A percentile compares a stretch with the other conserved stretches of the same genome.
These are phyloP conservation scores for Lachancea fermentati DNA, from an alignment of 805 yeast genomes.

Conservation along the genomic window DNA sequence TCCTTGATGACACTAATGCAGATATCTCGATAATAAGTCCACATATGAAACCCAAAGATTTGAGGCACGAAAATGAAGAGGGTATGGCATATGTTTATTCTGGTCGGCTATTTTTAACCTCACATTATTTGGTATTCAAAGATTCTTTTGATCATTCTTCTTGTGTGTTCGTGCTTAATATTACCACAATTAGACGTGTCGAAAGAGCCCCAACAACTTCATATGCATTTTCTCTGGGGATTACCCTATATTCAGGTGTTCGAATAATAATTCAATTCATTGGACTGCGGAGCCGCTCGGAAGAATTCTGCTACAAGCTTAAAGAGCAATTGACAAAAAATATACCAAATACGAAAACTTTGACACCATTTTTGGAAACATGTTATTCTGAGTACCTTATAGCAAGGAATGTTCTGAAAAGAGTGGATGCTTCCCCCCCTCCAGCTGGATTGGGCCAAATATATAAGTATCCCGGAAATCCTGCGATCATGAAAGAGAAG, in stretches of 20 bases:
- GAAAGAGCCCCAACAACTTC: constrained; percentile 76
- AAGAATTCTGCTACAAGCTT: constrained; percentile 66
- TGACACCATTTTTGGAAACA: constrained; percentile 60
- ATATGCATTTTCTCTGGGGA: constrained; percentile 71
- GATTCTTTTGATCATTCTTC: constrained; percentile 63
- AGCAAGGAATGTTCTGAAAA: constrained; percentile 39
- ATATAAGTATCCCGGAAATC: constrained; percentile 87
- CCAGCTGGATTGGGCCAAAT: constrained; percentile 80
- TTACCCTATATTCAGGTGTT: constrained; percentile 62
- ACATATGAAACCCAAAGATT: constrained; percentile 15
- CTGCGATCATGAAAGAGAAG: constrained; percentile 69
- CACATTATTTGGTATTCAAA: constrained; percentile 68
- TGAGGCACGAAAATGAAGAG: constrained; percentile 9
- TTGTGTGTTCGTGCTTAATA: constrained; percentile 64
- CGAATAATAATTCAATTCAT: constrained; percentile 64
- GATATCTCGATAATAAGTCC: constrained; percentile 43
- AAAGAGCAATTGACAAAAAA: constrained; percentile 59
- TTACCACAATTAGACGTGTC: constrained; percentile 75
- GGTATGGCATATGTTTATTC: constrained; percentile 38
- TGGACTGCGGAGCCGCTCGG: constrained; percentile 74
- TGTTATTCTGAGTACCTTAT: constrained; percentile 84
- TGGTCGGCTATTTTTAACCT: constrained; percentile 68
- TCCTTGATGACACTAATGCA: constrained; percentile 61
- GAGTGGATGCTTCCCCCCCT: constrained; percentile 47
- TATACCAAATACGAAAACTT: constrained; percentile 51